Evolutionary conservation across 495 filamentous ascomycete species (phyloP).

Genomic region (Trichodelitschia bisporula): DNA sequence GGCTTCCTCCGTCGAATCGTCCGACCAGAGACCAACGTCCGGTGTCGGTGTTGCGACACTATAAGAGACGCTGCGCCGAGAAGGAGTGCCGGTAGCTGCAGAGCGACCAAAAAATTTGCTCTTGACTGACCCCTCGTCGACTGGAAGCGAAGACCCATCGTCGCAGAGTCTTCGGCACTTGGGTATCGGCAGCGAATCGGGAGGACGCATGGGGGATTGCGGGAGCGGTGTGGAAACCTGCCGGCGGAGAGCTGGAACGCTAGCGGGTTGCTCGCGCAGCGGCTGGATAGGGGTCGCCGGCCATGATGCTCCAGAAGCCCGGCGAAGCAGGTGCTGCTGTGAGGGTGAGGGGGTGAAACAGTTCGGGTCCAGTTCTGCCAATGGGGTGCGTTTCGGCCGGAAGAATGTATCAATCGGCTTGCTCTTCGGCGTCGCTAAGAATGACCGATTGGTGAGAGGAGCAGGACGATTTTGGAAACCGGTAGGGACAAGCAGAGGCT

Average conservation of each 20-base stretch:
- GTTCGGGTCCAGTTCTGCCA: constrained; percentile 75
- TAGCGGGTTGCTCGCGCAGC: background rate
- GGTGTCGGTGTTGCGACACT: constrained; percentile 16
- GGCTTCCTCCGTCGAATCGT: constrained; percentile 41
- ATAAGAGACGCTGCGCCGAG: no score
- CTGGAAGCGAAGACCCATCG: background rate
- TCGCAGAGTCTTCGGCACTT: background rate
- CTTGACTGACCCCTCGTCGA: background rate
- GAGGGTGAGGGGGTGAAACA: constrained; percentile 47
- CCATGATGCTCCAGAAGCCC: constrained; percentile 19
- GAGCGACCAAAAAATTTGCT: constrained; percentile 19
- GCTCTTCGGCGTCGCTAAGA: constrained; percentile 1
- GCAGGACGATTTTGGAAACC: no score
- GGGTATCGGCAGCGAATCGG: background rate
- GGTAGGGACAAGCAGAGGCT: constrained; percentile 16
- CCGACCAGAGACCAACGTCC: constrained; percentile 34
- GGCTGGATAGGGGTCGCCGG: background rate
- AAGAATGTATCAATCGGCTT: constrained; percentile 70
- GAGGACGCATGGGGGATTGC: background rate
- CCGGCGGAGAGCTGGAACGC: background rate
- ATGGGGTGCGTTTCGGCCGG: constrained; percentile 45
- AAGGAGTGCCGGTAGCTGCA: constrained; percentile 10
- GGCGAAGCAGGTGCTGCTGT: constrained; percentile 33
- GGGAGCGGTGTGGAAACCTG: background rate
- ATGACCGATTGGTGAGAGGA: background rate